These are phyloP conservation scores for Dioscorea cayenensis DNA, from an alignment of 116 monocot genomes.

Conservation along the genomic window DNA sequence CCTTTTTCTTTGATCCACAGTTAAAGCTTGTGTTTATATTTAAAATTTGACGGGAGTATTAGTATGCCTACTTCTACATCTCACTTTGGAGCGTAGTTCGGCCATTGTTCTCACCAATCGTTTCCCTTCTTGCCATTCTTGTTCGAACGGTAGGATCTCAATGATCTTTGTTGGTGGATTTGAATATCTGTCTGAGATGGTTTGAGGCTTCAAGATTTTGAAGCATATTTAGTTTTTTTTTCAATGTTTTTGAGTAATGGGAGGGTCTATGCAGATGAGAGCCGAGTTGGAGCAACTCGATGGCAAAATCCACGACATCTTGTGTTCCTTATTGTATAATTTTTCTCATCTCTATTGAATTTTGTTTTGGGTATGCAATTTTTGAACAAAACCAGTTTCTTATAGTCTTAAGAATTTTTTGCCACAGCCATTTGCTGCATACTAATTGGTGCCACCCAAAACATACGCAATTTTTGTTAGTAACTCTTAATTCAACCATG, in stretches of 20 bases:
- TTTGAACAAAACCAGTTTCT: too few species aligned
- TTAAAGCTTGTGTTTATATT: too few species aligned
- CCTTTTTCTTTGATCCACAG: too few species aligned
- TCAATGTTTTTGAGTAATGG: conserved; percentile 22
- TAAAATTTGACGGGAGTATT: too few species aligned
- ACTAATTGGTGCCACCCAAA: too few species aligned
- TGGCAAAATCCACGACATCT: conserved; percentile 62
- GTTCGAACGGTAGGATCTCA: background rate
- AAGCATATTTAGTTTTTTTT: background rate
- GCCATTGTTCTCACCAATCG: background rate
- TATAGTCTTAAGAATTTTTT: too few species aligned
- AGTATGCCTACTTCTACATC: too few species aligned
- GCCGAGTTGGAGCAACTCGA: conserved; percentile 65
- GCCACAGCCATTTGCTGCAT: too few species aligned
- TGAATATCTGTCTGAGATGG: background rate
- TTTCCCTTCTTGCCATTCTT: background rate
- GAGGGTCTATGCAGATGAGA: conserved; percentile 39
- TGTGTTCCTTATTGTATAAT: conserved; percentile 60
- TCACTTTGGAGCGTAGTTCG: too few species aligned
- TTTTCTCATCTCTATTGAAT: background rate
- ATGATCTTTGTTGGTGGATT: background rate
- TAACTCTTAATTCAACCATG: too few species aligned
- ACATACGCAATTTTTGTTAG: too few species aligned
- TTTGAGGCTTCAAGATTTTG: background rate
- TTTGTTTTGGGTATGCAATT: background rate